Evolutionary conservation across 495 filamentous ascomycete genomes (phyloP).

Genomic region (Penicillium goetzii): DNA sequence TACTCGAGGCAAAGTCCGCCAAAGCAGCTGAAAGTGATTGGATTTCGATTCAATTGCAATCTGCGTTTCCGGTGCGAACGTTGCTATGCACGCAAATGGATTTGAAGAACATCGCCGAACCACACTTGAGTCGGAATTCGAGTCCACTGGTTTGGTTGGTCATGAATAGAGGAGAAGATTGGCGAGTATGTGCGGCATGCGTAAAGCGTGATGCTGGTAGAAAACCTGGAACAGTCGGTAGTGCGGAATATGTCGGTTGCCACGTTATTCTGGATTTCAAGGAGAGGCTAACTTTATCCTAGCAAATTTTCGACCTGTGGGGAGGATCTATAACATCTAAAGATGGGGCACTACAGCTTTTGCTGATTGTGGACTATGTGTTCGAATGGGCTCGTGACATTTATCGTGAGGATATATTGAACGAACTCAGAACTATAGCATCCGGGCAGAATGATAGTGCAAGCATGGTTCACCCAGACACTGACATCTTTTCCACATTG

Average conservation of each 20-base stretch:
- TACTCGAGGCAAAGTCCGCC: conserved; percentile 29
- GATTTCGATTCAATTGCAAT: conserved; percentile 22
- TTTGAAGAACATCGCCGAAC: conserved; percentile 9
- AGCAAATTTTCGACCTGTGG: conserved; percentile 30
- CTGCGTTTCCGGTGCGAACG: conserved; percentile 27
- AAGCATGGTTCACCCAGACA: no score
- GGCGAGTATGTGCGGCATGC: conserved; percentile 5
- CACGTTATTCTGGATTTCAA: neutral
- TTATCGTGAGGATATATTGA: conserved; percentile 23
- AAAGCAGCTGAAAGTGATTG: conserved; percentile 1
- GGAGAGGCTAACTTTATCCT: neutral
- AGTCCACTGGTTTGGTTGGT: conserved; percentile 11
- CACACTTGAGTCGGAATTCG: neutral
- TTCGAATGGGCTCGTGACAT: conserved; percentile 42
- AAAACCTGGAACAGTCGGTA: neutral
- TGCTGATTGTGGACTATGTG: conserved; percentile 41
- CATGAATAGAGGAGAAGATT: conserved; percentile 1
- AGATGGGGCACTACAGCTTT: conserved; percentile 34
- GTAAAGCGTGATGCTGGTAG: neutral
- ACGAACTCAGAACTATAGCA: neutral
- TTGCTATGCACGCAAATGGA: neutral
- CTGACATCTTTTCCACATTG: no score
- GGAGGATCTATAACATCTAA: conserved; percentile 24
- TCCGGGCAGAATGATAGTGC: no score
- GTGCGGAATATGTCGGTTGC: conserved; percentile 9